phyloP scores from a whole-genome alignment of 2,329 filamentous ascomycete species.

The Aspergillus sojae region DNA sequence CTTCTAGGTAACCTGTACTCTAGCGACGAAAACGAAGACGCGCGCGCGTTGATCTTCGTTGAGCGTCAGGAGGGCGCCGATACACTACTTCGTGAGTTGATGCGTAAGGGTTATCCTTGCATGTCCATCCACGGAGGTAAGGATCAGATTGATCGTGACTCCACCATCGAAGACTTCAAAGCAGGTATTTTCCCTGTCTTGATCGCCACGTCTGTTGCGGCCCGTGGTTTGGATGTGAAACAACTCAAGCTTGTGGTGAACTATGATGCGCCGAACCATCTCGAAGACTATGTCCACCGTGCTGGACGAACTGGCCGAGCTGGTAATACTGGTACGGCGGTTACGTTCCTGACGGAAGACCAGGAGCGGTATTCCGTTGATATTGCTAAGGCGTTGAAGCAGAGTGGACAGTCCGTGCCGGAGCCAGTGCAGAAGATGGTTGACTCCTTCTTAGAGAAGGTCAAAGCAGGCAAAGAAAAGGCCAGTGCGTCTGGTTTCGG shows the following conservation, averaged over 20 bases:
- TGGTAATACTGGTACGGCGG: conserved; percentile 89
- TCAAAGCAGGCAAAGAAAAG: conserved; percentile 90
- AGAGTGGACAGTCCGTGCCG: conserved; percentile 83
- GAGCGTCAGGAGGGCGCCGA: conserved; percentile 90
- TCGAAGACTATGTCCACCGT: conserved; percentile 96
- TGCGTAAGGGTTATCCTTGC: conserved; percentile 84
- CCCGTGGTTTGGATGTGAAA: conserved; percentile 92
- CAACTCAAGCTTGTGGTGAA: conserved; percentile 95
- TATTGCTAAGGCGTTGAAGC: conserved; percentile 86
- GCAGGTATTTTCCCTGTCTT: conserved; percentile 85
- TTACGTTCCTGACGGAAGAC: conserved; percentile 89
- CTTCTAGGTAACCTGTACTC: conserved; percentile 82
- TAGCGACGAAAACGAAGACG: conserved; percentile 78
- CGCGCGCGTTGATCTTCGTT: conserved; percentile 86
- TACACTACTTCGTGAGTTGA: conserved; percentile 73
- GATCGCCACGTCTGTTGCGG: conserved; percentile 92
- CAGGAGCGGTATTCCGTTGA: conserved; percentile 90
- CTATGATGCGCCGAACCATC: conserved; percentile 88
- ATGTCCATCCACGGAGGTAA: conserved; percentile 94
- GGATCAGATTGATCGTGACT: conserved; percentile 90
- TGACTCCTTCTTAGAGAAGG: conserved; percentile 78
- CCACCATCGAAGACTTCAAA: conserved; percentile 91
- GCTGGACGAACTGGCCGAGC: conserved; percentile 92
- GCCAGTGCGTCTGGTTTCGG: conserved; percentile 83
- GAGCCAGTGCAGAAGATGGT: conserved; percentile 65